phyloP scores from a whole-genome alignment of 176 grass and related monocot species.

The Oryza rufipogon region DNA sequence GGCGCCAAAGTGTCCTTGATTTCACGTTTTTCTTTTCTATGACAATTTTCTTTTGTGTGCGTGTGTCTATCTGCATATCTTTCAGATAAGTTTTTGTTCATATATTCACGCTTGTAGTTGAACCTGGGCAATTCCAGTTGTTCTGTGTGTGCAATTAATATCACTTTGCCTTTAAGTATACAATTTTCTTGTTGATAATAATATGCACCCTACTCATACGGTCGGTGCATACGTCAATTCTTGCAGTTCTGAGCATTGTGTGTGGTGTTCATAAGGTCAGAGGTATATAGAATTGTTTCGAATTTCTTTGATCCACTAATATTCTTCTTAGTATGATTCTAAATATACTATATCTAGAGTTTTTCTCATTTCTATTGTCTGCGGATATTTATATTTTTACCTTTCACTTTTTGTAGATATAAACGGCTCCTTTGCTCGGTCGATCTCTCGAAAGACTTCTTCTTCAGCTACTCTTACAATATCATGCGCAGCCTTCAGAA shows the following conservation, averaged over 20 bases:
- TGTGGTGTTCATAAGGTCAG: slow-evolving; percentile 50
- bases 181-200: slow-evolving; percentile 35
- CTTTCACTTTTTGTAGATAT: slow-evolving; percentile 63
- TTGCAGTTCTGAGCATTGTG: slow-evolving; percentile 53
- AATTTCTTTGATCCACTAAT: slow-evolving; percentile 36
- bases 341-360: slow-evolving; percentile 5
- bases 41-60: background rate
- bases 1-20: background rate
- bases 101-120: slow-evolving; percentile 30
- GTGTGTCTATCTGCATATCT: slow-evolving; percentile 20
- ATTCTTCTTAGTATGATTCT: slow-evolving; percentile 27
- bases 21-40: background rate
- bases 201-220: slow-evolving; percentile 38
- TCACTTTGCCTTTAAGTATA: slow-evolving; percentile 16
- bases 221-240: slow-evolving; percentile 40
- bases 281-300: slow-evolving; percentile 59
- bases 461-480: slow-evolving; percentile 99
- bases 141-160: slow-evolving; percentile 10
- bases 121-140: slow-evolving; percentile 17
- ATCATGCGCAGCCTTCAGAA: slow-evolving; percentile 97
- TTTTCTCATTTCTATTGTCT: slow-evolving; percentile 18
- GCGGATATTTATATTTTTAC: slow-evolving; percentile 40
- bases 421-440: slow-evolving; percentile 85
- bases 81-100: slow-evolving; percentile 3
- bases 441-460: slow-evolving; percentile 96